phyloP scores from a whole-genome alignment of 2,329 filamentous ascomycete genomes.

The Diaporthe sp. region DNA sequence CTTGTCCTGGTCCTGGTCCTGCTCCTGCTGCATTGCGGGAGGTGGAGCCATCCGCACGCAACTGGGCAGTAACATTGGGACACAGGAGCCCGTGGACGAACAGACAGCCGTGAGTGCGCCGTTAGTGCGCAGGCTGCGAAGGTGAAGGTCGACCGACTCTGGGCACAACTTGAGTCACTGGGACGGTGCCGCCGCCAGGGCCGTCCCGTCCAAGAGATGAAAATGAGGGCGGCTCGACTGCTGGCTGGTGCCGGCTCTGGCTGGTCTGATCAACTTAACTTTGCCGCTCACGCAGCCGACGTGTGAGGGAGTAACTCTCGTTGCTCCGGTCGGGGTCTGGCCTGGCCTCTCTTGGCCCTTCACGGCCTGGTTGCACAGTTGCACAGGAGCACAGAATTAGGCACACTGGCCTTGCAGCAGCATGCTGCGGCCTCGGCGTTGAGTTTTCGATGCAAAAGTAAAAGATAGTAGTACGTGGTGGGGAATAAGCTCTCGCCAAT shows the following conservation, averaged over 20 bases:
- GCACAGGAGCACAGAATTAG: slow-evolving; percentile 8
- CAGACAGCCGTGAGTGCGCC: not conserved
- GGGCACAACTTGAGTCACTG: not conserved
- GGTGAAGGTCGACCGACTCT: not conserved
- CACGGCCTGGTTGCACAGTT: not conserved
- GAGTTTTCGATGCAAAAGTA: slow-evolving; percentile 24
- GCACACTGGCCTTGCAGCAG: slow-evolving; percentile 16
- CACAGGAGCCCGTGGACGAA: not conserved
- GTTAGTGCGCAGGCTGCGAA: not conserved
- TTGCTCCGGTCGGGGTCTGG: slow-evolving; percentile 6
- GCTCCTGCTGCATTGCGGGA: slow-evolving; percentile 24
- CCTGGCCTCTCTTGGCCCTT: not conserved
- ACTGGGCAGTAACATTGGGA: slow-evolving; percentile 19
- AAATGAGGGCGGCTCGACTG: no score
- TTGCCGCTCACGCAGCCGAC: slow-evolving; percentile 6
- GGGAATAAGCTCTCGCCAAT: slow-evolving; percentile 21
- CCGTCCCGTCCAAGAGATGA: not conserved
- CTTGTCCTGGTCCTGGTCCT: not conserved
- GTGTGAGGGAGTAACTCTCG: slow-evolving; percentile 24
- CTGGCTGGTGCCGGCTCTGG: not conserved
- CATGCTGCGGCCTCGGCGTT: slow-evolving; percentile 15
- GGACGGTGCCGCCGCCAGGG: not conserved
- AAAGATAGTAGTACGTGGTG: slow-evolving; percentile 20
- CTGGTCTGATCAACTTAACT: slow-evolving; percentile 18
- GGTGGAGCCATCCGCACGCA: slow-evolving; percentile 28